Base-by-base conservation (phyloP, 805 yeast genomes). In the Candida caryicola region DNA sequence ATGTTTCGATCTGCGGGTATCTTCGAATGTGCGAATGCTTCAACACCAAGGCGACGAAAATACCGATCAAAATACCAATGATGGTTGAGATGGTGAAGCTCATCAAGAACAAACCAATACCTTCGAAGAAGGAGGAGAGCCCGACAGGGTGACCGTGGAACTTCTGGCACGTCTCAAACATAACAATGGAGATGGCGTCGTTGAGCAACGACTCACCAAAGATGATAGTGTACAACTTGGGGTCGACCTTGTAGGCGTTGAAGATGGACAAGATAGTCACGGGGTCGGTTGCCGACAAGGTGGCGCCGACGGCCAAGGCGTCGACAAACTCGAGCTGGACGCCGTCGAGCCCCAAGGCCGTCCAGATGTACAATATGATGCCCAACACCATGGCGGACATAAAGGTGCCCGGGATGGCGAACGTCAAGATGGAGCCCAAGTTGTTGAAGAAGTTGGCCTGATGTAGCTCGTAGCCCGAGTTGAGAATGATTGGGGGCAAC, bases 141-240 rank as follows among this genome's bases (percentile, higher is more conserved):
- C 79, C 76, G 1, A 91, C 85, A 2, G 61, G 60, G 49, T 85
- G 82, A 31, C 95, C 98, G 53, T 90, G 95, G 62, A 93, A 88
- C 64, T 89, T 87, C 61, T 89, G 97, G 56, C 97, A 90, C 0
- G 99, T 93, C 66, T 93, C 99, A 67, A 93, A 93, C 95, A 93
- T 91, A 51, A 93, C 99, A 59, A 93, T 93, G 48, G 97, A 89
- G 43, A 93, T 95, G 26, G 99, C 99, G 68, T 93, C 99, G 59
- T 93, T 93, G 46, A 93, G 69, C 42, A 93, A 69, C 3, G 96
- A 86, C 64, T 93, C 99, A 34, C 99, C 99, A 60, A 93, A 91
- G 46, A 93, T 95, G 45, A 93, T 89, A 17, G 99, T 95, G 67
- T 95, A 93, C 33, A 93, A 71, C 62, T 95, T 93, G 8, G 99